Conservation (phyloP, 768 basidiomycete genomes). For the Psilocybe sp. region DNA sequence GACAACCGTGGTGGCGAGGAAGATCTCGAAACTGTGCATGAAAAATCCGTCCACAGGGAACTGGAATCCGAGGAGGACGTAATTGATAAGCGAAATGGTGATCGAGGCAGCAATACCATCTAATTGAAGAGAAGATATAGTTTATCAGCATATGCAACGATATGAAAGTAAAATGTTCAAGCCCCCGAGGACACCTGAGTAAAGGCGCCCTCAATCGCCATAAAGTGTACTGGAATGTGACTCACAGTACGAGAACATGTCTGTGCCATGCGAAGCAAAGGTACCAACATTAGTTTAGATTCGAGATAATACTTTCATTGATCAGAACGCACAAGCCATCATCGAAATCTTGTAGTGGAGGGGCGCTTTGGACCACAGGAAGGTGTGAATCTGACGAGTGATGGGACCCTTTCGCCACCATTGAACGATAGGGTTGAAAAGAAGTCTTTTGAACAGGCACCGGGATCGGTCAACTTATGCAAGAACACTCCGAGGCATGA, state of each 20-base stretch:
- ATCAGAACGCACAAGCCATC: conserved; percentile 52
- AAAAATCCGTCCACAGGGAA: conserved; percentile 75
- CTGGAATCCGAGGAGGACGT: conserved; percentile 69
- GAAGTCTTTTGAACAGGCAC: conserved; percentile 41
- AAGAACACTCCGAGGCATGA: conserved; percentile 25
- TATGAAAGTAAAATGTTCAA: neutral
- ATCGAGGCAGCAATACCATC: conserved; percentile 66
- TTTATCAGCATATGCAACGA: neutral
- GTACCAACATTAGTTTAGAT: neutral
- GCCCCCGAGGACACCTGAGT: neutral
- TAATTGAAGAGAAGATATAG: conserved; percentile 9
- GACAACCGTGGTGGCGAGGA: conserved; percentile 73
- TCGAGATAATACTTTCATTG: neutral
- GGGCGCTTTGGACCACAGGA: conserved; percentile 74
- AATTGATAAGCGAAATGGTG: conserved; percentile 69
- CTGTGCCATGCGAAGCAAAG: conserved; percentile 17
- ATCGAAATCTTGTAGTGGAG: conserved; percentile 82
- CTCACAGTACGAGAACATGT: conserved; percentile 56
- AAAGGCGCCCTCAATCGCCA: neutral
- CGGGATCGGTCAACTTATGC: neutral
- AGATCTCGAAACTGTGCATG: conserved; percentile 79
- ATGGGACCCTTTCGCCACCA: conserved; percentile 83
- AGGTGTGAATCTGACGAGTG: conserved; percentile 67
- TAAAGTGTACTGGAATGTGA: conserved; percentile 6
- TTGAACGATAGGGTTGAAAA: conserved; percentile 77